Evolutionary conservation across 2,329 filamentous ascomycete species (phyloP).

Genomic region (Paecilomyces formosus): DNA sequence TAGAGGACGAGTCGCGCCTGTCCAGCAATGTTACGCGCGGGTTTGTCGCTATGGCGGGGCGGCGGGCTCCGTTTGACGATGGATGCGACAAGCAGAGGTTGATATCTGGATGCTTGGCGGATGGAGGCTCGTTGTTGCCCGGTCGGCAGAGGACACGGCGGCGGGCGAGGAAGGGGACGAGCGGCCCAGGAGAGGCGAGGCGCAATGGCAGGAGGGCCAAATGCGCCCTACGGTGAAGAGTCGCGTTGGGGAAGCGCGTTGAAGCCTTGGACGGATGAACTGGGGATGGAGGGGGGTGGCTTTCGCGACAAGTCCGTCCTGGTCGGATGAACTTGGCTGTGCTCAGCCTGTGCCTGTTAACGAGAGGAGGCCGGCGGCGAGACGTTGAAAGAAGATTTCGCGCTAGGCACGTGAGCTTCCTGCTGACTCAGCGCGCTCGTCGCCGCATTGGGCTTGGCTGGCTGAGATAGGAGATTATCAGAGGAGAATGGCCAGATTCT

Average conservation of each 20-base stretch:
- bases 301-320: constrained; percentile 28
- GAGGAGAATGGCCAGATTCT: neutral
- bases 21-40: constrained; percentile 14
- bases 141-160: constrained; percentile 10
- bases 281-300: constrained; percentile 31
- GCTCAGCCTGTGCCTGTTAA: constrained; percentile 20
- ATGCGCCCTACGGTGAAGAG: constrained; percentile 13
- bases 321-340: constrained; percentile 29
- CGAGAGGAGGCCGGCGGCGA: constrained; percentile 24
- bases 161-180: constrained; percentile 14
- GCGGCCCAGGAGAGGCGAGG: constrained; percentile 11
- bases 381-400: constrained; percentile 27
- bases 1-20: constrained; percentile 17
- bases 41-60: constrained; percentile 12
- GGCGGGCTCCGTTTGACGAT: constrained; percentile 13
- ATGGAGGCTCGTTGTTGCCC: constrained; percentile 4
- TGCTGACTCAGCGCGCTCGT: constrained; percentile 15
- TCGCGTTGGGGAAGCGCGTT: constrained; percentile 26
- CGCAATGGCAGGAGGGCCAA: constrained; percentile 11
- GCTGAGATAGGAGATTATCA: neutral
- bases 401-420: constrained; percentile 15
- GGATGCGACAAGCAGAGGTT: constrained; percentile 9
- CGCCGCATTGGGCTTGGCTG: neutral
- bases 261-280: constrained; percentile 25
- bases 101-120: constrained; percentile 20